Base-by-base conservation (phyloP, 2,329 filamentous ascomycete genomes). In the Stagonosporopsis rhizophila region DNA sequence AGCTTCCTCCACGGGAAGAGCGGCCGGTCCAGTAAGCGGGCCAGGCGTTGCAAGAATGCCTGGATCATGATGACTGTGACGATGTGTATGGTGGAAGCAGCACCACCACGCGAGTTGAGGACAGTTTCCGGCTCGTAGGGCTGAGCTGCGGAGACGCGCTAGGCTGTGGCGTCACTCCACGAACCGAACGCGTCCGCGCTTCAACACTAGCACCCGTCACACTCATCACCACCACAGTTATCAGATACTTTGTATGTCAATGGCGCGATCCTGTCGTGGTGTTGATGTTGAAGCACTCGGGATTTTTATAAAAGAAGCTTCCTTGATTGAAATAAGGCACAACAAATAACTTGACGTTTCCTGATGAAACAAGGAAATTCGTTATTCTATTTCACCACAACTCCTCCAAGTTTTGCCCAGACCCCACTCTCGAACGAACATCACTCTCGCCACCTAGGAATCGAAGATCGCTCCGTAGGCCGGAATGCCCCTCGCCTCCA, bases 1-100 rank as follows among this genome's bases (percentile, higher is more conserved):
- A 99, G 87, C 76, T 87, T 90, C 86, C 97, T 99, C 95, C 95
- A 99, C 52, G 95, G 94, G 81, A 98, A 96, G 73, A 91, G 83
- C 56, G 94, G 93, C 73, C 91, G 87, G 82, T 99, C 95, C 70
- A 98, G 89, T 78, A 90, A 88, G 77, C 86, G 87, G 74, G 92
- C 91, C 67, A 98, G 87, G 81, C 85, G 81, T 82, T 86, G 73
- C 47, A 76, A 64, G 50, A 75, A 58, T 53, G 66, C 72, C 68
- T 76, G 72, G 53, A 76, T 75, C 73, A 76, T 76, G 60, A 45
- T 70, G 52, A 56, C 49, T 44, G 25, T 22, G 58, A 49, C 53
- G 49, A 51, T 40, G 48, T 34, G 38, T 25, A 30, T 35, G 37
- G 39, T 48, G 4, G 42, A 61, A 38, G 55, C 52, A 46, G 34